phyloP scores from a whole-genome alignment of 1,139 yeast species.

The Kodamaea fungicola region DNA sequence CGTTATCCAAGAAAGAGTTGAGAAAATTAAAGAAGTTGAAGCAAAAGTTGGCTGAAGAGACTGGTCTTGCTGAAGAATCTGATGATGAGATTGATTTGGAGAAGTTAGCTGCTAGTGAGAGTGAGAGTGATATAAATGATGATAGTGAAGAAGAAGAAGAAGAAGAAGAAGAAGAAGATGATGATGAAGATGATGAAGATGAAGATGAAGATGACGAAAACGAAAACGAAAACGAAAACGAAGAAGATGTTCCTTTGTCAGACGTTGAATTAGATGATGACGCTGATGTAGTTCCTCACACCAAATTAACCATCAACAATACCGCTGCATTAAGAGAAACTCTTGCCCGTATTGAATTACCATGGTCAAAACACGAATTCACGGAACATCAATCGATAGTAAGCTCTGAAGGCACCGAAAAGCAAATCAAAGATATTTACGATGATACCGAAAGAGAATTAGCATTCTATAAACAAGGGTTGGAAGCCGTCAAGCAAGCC shows the following conservation, averaged over 20 bases:
- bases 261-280: slow-evolving; percentile 82
- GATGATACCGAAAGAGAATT: slow-evolving; percentile 83
- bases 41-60: slow-evolving; percentile 17
- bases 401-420: slow-evolving; percentile 56
- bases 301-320: slow-evolving; percentile 78
- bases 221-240: slow-evolving; percentile 42
- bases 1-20: slow-evolving; percentile 60
- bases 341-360: slow-evolving; percentile 63
- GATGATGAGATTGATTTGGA: slow-evolving; percentile 48
- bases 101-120: slow-evolving; percentile 52
- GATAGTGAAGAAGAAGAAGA: slow-evolving; percentile 37
- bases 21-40: slow-evolving; percentile 57
- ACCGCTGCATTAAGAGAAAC: slow-evolving; percentile 66
- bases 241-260: slow-evolving; percentile 69
- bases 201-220: slow-evolving; percentile 39
- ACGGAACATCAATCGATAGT: slow-evolving; percentile 79
- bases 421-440: slow-evolving; percentile 78
- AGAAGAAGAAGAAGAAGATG: slow-evolving; percentile 40
- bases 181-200: slow-evolving; percentile 43
- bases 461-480: slow-evolving; percentile 77
- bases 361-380: slow-evolving; percentile 71
- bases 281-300: slow-evolving; percentile 86
- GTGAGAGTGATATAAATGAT: slow-evolving; percentile 40
- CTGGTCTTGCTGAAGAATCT: slow-evolving; percentile 28
- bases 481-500: slow-evolving; percentile 77